phyloP scores from a whole-genome alignment of 768 basidiomycete genomes.

The Pleurotus eryngii region DNA sequence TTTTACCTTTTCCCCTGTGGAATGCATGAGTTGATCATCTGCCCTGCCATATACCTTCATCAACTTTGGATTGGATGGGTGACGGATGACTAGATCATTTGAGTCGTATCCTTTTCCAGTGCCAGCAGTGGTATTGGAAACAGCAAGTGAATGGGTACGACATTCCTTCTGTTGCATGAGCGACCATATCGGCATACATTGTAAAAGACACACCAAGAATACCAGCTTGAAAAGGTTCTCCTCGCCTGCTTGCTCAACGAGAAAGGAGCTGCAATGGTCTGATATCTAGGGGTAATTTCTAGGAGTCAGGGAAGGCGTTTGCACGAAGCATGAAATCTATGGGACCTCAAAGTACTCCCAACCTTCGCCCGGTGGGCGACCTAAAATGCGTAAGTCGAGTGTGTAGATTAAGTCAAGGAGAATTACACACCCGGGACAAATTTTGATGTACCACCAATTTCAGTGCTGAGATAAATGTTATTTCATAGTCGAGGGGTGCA shows the following conservation, averaged over 20 bases:
- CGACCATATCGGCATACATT: neutral
- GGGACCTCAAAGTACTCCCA: conserved; percentile 15
- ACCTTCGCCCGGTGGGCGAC: conserved; percentile 5
- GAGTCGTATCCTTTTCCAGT: conserved; percentile 33
- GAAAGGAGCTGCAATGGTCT: conserved; percentile 9
- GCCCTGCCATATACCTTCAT: conserved; percentile 38
- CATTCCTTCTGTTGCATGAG: conserved; percentile 2
- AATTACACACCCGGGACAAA: conserved; percentile 8
- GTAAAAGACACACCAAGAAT: conserved; percentile 4
- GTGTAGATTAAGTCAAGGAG: no score
- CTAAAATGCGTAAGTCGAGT: neutral
- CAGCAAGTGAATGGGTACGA: conserved; percentile 17
- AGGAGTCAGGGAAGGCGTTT: no score
- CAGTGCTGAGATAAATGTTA: conserved; percentile 9
- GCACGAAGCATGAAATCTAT: no score
- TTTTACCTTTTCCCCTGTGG: conserved; percentile 37
- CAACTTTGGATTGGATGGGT: conserved; percentile 32
- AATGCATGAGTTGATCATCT: conserved; percentile 45
- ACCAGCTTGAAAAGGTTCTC: conserved; percentile 11
- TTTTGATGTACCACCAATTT: conserved; percentile 10
- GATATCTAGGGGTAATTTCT: conserved; percentile 8
- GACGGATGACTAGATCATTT: conserved; percentile 35
- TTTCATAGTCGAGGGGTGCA: neutral
- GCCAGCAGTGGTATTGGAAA: conserved; percentile 29
- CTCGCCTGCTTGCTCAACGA: conserved; percentile 10